Percentiles rank a stretch among this genome's conserved stretches.
phyloP scores from a whole-genome alignment of 2,329 filamentous ascomycete species.

The Paecilomyces sp. region DNA sequence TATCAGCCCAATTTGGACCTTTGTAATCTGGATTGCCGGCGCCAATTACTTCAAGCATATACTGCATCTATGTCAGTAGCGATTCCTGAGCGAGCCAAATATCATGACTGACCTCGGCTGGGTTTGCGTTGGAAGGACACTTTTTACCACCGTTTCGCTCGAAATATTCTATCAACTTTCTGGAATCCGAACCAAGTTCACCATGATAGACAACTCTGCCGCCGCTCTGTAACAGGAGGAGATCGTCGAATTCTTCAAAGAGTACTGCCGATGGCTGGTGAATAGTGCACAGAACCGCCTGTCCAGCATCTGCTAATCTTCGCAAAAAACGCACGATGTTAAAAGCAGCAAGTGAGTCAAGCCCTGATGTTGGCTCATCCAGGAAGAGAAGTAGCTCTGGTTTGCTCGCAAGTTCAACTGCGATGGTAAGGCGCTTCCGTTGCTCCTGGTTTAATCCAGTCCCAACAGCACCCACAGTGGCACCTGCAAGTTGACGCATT shows the following conservation, averaged over 20 bases:
- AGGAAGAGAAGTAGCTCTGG: slow-evolving; percentile 55
- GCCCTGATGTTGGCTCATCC: slow-evolving; percentile 57
- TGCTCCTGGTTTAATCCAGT: slow-evolving; percentile 59
- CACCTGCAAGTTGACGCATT: slow-evolving; percentile 60
- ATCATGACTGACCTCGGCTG: slow-evolving; percentile 48
- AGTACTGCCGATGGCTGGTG: slow-evolving; percentile 82
- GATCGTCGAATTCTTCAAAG: slow-evolving; percentile 81
- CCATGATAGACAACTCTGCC: slow-evolving; percentile 82
- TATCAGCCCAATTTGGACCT: slow-evolving; percentile 56
- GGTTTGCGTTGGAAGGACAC: slow-evolving; percentile 59
- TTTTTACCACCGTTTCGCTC: slow-evolving; percentile 54
- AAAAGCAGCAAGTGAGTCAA: slow-evolving; percentile 63
- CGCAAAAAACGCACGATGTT: slow-evolving; percentile 57
- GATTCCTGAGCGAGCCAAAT: slow-evolving; percentile 14
- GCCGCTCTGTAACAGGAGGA: slow-evolving; percentile 70
- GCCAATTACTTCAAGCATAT: slow-evolving; percentile 70
- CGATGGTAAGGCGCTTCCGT: slow-evolving; percentile 60
- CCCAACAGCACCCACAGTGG: slow-evolving; percentile 54
- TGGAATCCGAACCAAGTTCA: slow-evolving; percentile 69
- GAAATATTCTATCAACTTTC: slow-evolving; percentile 64
- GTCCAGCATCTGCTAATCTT: slow-evolving; percentile 64
- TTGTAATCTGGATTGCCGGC: slow-evolving; percentile 56
- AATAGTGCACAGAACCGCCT: slow-evolving; percentile 85
- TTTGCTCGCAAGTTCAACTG: slow-evolving; percentile 56
- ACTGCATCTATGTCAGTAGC: slow-evolving; percentile 44